These are phyloP conservation scores for Lachnellula arida DNA, from an alignment of 2,329 filamentous ascomycete species.

Conservation along the genomic window DNA sequence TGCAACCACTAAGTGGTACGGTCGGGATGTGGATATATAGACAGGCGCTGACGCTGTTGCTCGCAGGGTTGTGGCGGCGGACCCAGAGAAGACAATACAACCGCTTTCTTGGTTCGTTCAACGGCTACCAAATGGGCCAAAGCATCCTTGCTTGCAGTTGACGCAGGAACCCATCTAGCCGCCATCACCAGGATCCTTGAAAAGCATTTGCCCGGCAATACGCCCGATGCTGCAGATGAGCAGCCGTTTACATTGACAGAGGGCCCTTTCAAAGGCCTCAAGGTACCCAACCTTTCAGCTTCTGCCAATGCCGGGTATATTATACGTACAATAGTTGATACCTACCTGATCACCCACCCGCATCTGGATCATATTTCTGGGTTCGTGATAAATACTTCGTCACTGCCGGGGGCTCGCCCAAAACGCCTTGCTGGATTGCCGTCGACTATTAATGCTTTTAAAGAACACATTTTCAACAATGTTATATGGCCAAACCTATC, in stretches of 20 bases:
- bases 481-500: constrained; percentile 96
- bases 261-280: constrained; percentile 77
- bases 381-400: constrained; percentile 89
- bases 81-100: constrained; percentile 84
- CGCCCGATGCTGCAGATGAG: constrained; percentile 35
- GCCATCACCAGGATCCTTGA: constrained; percentile 74
- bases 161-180: constrained; percentile 85
- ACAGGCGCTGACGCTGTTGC: constrained; percentile 9
- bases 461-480: constrained; percentile 95
- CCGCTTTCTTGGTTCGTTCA: constrained; percentile 83
- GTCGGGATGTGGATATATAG: constrained; percentile 25
- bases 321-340: constrained; percentile 73
- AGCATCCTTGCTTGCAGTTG: constrained; percentile 83
- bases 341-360: constrained; percentile 93
- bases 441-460: constrained; percentile 86
- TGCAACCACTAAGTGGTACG: constrained; percentile 5
- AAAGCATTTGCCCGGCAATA: constrained; percentile 27
- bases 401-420: constrained; percentile 71
- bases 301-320: constrained; percentile 78
- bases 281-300: constrained; percentile 61
- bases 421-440: constrained; percentile 85
- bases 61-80: constrained; percentile 81
- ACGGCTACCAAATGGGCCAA: constrained; percentile 72
- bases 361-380: constrained; percentile 92
- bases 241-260: constrained; percentile 51